Percentiles rank a stretch among this genome's conserved stretches.
phyloP scores from a whole-genome alignment of 2,329 filamentous ascomycete genomes.

The Cladosporium oxysporum region DNA sequence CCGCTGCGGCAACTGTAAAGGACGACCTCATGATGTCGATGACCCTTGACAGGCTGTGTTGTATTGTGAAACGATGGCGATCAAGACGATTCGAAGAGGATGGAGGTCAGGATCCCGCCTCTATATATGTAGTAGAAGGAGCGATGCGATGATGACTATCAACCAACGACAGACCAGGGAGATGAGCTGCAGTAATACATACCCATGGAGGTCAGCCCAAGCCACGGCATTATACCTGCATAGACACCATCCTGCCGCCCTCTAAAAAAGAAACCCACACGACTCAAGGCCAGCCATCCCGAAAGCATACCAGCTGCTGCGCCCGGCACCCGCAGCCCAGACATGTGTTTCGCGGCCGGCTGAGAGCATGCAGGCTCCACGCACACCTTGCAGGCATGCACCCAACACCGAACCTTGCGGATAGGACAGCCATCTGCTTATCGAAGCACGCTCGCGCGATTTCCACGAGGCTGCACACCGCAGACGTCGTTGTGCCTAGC shows the following conservation, averaged over 20 bases:
- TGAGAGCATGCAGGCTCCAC: not conserved
- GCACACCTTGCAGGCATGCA: not conserved
- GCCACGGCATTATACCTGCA: constrained; percentile 13
- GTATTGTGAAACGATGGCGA: not conserved
- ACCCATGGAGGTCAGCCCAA: constrained; percentile 12
- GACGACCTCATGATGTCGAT: constrained; percentile 19
- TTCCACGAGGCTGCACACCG: not conserved
- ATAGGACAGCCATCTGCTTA: constrained; percentile 5
- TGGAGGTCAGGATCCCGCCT: not conserved
- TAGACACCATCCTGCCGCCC: constrained; percentile 1
- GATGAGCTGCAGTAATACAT: constrained; percentile 15
- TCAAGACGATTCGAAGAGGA: not conserved
- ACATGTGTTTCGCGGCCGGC: constrained; percentile 16
- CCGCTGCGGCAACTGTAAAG: constrained; percentile 14
- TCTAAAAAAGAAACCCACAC: constrained; percentile 6
- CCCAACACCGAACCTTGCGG: not conserved
- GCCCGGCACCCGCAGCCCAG: constrained; percentile 15
- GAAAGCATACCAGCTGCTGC: constrained; percentile 17
- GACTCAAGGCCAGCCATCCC: constrained; percentile 15
- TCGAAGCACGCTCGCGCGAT: not conserved
- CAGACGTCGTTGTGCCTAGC: constrained; percentile 6
- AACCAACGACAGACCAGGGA: not conserved
- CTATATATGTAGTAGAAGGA: not conserved
- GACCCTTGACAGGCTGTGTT: not conserved
- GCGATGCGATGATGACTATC: not conserved